Percentiles rank a stretch among this genome's conserved stretches.
These are phyloP conservation scores for Cupressus sempervirens DNA, from an alignment of 75 land plant species.

Conservation along the genomic window DNA sequence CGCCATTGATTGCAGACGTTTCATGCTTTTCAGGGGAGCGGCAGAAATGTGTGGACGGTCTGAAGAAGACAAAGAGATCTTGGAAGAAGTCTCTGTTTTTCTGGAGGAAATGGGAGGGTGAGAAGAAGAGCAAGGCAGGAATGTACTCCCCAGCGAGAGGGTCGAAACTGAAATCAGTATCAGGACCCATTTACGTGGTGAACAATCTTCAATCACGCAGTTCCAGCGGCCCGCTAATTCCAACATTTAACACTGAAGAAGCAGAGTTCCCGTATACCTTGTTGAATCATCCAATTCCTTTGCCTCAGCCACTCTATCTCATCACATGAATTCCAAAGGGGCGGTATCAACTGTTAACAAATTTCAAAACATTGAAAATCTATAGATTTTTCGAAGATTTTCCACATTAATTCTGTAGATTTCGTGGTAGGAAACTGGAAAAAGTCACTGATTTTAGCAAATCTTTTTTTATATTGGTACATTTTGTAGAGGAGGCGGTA, in stretches of 20 bases:
- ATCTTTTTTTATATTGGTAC: too few species aligned
- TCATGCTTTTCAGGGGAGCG: not conserved
- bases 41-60: constrained; percentile 5
- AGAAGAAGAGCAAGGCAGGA: not conserved
- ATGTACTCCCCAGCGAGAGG: not conserved
- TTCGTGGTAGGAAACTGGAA: too few species aligned
- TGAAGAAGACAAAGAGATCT: constrained; percentile 3
- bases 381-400: too few species aligned
- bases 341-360: too few species aligned
- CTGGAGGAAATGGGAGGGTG: not conserved
- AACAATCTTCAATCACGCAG: not conserved
- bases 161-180: not conserved
- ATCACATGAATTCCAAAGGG: not conserved
- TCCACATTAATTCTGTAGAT: too few species aligned
- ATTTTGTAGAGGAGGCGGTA: too few species aligned
- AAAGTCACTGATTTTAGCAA: too few species aligned
- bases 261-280: constrained; percentile 3
- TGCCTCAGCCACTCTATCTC: not conserved
- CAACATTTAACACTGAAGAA: not conserved
- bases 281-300: not conserved
- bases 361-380: too few species aligned
- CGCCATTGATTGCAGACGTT: not conserved
- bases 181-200: constrained; percentile 7
- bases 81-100: constrained; percentile 11
- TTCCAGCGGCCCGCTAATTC: not conserved